Percentiles rank a stretch among this genome's conserved stretches.
Evolutionary conservation across 805 yeast genomes (phyloP).

Genomic region (Pichia sporocuriosa): DNA sequence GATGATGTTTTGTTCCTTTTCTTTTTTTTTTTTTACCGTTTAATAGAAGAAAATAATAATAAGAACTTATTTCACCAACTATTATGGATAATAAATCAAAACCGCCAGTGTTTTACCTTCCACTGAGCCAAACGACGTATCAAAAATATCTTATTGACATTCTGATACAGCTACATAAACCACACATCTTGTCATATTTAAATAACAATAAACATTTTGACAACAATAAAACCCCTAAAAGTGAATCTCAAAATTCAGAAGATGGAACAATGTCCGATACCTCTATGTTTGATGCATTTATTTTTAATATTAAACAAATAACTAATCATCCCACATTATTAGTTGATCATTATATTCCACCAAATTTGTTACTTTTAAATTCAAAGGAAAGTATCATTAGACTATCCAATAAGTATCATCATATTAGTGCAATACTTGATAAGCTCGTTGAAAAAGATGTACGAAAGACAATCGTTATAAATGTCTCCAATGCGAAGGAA

Average conservation of each 20-base stretch:
- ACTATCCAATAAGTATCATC: slow-evolving; percentile 54
- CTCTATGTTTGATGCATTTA: slow-evolving; percentile 37
- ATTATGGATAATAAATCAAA: background rate
- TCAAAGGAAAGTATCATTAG: slow-evolving; percentile 46
- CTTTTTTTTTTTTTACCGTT: background rate
- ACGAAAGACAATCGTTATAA: slow-evolving; percentile 34
- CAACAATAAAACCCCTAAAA: too few species aligned
- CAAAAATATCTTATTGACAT: slow-evolving; percentile 41
- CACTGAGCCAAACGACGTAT: slow-evolving; percentile 37
- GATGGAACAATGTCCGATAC: slow-evolving; percentile 15
- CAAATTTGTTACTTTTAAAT: slow-evolving; percentile 59
- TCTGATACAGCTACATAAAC: slow-evolving; percentile 36
- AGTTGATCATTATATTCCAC: slow-evolving; percentile 74
- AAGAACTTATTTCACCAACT: background rate
- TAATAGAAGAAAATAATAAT: background rate
- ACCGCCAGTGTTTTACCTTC: slow-evolving; percentile 29
- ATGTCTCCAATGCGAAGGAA: slow-evolving; percentile 60
- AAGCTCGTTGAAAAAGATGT: slow-evolving; percentile 22
- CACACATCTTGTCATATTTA: slow-evolving; percentile 15
- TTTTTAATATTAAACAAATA: slow-evolving; percentile 42
- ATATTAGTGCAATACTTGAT: slow-evolving; percentile 45
- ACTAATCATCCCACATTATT: slow-evolving; percentile 63
- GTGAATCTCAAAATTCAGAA: too few species aligned
- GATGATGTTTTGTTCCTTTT: too few species aligned
- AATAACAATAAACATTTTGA: too few species aligned